Base-by-base conservation (phyloP, 768 basidiomycete species). In the Rhodosporidiobolus odoratus region DNA sequence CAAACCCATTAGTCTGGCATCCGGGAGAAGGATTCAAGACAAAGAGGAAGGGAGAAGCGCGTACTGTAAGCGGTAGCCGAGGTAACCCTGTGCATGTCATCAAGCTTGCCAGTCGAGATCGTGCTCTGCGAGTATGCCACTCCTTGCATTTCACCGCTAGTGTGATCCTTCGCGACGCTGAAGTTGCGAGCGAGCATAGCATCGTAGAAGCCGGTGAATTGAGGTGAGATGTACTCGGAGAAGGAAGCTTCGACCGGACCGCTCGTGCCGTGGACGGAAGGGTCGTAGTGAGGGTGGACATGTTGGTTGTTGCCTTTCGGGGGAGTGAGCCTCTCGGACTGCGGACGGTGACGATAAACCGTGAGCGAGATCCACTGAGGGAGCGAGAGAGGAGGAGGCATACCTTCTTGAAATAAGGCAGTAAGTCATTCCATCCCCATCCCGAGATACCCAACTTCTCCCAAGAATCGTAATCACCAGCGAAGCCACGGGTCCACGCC, bases 401-500 rank as follows among this genome's bases (percentile, higher is more conserved):
- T 27, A 30, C 58, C 41, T 59, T 43, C 15, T 30, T 25, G 6
- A 59, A 60, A 58, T 66, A 66, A 2, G 65, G 65, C 2, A 66
- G 48, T 5, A 66, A 47, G 1, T 47, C 50, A 8, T 59, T 52
- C 65, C 65, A 66, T 15, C 25, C 50, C 65, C 65, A 58, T 30
- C 54, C 62, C n/a, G 41, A 3, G 27, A 15, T 25, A 30, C 65
- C 65, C 21, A 66, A 23, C 16, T 35, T 16, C 0, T 2, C 34
- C 65, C 65, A 66, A 10, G 47, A 32, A 30, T 66, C 58, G 48
- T 66, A 66, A 23, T 66, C 65, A 4, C 58, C 37, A 25, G 58
- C 58, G 45, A 59, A 58, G 10, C 65, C 65, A 1, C 65, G 65
- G n/a, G 65, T 66, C 65, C 66, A 68, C 6, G 66, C 66, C 66